phyloP scores from a whole-genome alignment of 305 asterid genomes.

The Fraxinus latifolia region DNA sequence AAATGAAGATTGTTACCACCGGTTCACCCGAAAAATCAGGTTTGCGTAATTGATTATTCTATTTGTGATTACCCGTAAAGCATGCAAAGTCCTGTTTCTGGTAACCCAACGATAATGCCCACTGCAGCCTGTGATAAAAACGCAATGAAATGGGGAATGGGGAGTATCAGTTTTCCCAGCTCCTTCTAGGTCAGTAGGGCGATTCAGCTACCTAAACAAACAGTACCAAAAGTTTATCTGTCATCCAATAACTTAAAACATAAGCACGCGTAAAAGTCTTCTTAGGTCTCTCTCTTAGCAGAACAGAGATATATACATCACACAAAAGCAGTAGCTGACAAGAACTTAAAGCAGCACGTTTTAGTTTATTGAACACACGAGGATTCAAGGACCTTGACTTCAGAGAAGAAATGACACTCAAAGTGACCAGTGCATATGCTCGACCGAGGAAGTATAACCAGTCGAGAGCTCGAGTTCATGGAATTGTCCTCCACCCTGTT shows the following conservation, averaged over 20 bases:
- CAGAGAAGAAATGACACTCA: constrained; percentile 18
- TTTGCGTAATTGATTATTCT: neutral
- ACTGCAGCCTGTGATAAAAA: neutral
- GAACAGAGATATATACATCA: neutral
- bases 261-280: neutral
- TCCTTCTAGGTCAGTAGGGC: neutral
- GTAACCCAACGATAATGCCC: neutral
- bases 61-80: neutral
- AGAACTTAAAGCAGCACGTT: neutral
- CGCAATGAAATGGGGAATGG: neutral
- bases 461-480: constrained; percentile 52
- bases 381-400: neutral
- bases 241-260: neutral
- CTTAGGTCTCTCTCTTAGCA: neutral
- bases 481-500: constrained; percentile 49
- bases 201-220: neutral
- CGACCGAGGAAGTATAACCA: constrained; percentile 59
- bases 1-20: neutral
- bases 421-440: constrained; percentile 70
- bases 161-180: neutral
- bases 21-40: neutral
- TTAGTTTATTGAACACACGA: neutral
- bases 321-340: neutral
- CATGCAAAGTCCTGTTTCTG: neutral
- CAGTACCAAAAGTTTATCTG: neutral